Evolutionary conservation across 352 stramenopile genomes (phyloP).

Genomic region (Blastocystis sp.): DNA sequence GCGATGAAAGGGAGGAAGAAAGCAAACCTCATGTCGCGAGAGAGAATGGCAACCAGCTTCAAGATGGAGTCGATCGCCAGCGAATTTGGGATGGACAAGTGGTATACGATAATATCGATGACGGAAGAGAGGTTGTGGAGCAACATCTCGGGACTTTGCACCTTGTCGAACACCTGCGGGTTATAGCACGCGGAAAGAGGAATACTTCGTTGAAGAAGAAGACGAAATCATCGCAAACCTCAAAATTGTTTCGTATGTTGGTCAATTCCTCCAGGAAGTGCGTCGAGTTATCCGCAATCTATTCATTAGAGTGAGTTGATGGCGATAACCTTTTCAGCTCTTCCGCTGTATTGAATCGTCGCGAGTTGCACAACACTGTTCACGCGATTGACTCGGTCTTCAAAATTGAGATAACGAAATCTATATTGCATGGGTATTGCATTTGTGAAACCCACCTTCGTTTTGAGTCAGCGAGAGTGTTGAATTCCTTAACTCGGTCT

Average conservation of each 20-base stretch:
- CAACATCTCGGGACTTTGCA: constrained; percentile 67
- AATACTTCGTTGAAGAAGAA: constrained; percentile 66
- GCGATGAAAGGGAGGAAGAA: neutral
- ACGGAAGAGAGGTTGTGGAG: constrained; percentile 60
- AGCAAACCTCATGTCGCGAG: constrained; percentile 43
- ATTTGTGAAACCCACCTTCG: neutral
- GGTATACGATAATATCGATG: constrained; percentile 60
- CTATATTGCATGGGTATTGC: neutral
- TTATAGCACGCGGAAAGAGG: neutral
- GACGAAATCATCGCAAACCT: constrained; percentile 72
- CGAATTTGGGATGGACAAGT: constrained; percentile 36
- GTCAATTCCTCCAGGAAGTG: constrained; percentile 67
- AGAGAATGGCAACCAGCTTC: constrained; percentile 42
- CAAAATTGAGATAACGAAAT: constrained; percentile 72
- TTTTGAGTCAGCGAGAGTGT: constrained; percentile 41
- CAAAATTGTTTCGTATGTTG: constrained; percentile 56
- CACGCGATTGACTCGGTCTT: constrained; percentile 44
- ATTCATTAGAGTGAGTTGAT: neutral
- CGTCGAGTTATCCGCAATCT: constrained; percentile 62
- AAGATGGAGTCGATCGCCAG: constrained; percentile 51
- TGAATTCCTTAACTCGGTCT: constrained; percentile 64
- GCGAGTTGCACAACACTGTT: constrained; percentile 68
- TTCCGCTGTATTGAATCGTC: constrained; percentile 39
- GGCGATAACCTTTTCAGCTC: constrained; percentile 30
- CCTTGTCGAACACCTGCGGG: constrained; percentile 21